Evolutionary conservation across 129 eudicot species (phyloP).

Genomic region (Deinandra increscens): DNA sequence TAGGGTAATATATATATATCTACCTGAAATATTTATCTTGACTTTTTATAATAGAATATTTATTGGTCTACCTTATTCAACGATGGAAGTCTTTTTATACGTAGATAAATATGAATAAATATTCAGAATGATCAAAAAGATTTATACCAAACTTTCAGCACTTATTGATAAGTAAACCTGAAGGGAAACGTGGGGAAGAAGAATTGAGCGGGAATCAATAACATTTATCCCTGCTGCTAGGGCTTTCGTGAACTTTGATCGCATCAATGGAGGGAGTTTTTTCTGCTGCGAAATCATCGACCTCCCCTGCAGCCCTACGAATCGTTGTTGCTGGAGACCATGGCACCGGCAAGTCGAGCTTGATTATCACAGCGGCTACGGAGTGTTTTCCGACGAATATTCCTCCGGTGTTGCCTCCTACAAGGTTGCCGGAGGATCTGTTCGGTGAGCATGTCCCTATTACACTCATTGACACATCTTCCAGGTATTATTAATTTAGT

Average conservation of each 20-base stretch:
- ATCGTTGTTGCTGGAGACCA: slow-evolving; percentile 93
- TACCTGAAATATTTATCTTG: too few species aligned
- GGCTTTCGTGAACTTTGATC: slow-evolving; percentile 5
- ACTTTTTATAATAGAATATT: too few species aligned
- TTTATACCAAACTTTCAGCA: too few species aligned
- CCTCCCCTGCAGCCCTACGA: slow-evolving; percentile 41
- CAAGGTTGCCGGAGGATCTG: slow-evolving; percentile 68
- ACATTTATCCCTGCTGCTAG: neutral
- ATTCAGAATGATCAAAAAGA: too few species aligned
- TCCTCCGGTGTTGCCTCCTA: slow-evolving; percentile 82
- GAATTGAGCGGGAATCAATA: neutral
- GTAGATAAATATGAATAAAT: too few species aligned
- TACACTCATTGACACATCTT: slow-evolving; percentile 81
- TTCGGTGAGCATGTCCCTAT: slow-evolving; percentile 81
- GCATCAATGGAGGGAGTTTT: slow-evolving; percentile 50
- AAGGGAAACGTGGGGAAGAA: too few species aligned
- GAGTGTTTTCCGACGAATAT: slow-evolving; percentile 60
- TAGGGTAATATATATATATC: too few species aligned
- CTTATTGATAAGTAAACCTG: too few species aligned
- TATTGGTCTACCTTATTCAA: too few species aligned
- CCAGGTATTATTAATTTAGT: slow-evolving; percentile 65
- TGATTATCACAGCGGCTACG: slow-evolving; percentile 69
- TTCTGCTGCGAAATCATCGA: slow-evolving; percentile 32
- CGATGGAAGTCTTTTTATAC: too few species aligned
- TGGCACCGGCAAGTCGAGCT: slow-evolving; percentile 81